These are phyloP conservation scores for Candida golubevii DNA, from an alignment of 805 yeast genomes.

Conservation along the genomic window DNA sequence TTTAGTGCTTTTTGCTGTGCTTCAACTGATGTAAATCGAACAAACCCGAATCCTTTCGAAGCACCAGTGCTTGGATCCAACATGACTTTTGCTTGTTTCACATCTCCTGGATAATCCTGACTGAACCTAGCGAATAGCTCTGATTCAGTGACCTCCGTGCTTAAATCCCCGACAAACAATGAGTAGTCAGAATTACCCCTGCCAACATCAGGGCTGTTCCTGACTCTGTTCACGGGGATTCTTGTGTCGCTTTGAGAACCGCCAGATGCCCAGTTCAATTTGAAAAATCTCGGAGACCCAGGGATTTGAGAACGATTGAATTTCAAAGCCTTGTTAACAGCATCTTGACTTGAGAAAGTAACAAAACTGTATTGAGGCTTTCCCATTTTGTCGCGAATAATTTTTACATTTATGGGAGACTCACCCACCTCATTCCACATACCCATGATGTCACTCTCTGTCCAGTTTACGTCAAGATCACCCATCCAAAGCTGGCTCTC, in stretches of 20 bases:
- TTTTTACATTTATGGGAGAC: constrained; percentile 51
- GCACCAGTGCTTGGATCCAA: constrained; percentile 63
- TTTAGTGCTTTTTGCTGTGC: constrained; percentile 69
- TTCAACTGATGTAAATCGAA: constrained; percentile 60
- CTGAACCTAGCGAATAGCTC: constrained; percentile 63
- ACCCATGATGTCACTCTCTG: constrained; percentile 58
- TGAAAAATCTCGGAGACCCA: constrained; percentile 50
- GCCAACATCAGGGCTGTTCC: constrained; percentile 1
- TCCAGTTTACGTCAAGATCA: constrained; percentile 82
- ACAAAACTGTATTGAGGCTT: constrained; percentile 66
- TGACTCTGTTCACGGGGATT: background rate
- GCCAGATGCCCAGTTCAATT: constrained; percentile 79
- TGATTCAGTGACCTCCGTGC: constrained; percentile 67
- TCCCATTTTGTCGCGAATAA: constrained; percentile 60
- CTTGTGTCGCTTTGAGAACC: constrained; percentile 20
- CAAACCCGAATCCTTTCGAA: constrained; percentile 86
- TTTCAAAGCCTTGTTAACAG: constrained; percentile 61
- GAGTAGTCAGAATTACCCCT: constrained; percentile 46
- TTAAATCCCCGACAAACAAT: constrained; percentile 82
- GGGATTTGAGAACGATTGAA: constrained; percentile 71
- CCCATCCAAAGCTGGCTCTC: constrained; percentile 75
- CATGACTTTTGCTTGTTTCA: constrained; percentile 75
- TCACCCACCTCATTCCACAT: constrained; percentile 76
- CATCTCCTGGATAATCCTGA: constrained; percentile 60
- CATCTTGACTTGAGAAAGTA: constrained; percentile 57